Evolutionary conservation across 1,284 basidiomycete genomes (phyloP), one percentile per base, ranked within the genome.

Genomic region (Ceratobasidium sp.): DNA sequence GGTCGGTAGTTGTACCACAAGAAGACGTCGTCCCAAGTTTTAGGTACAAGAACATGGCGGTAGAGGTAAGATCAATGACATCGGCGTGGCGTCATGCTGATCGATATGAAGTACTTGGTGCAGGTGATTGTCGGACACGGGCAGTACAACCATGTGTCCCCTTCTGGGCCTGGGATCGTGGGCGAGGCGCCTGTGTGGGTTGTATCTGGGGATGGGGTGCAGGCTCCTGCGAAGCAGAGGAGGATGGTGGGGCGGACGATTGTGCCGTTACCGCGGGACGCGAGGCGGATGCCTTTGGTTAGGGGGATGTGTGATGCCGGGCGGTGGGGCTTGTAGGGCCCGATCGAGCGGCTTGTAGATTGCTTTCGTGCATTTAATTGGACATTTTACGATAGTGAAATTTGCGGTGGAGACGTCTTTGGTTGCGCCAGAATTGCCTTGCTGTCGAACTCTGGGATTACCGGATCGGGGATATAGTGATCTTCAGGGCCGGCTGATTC

Each of bases 31-130:
- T 31, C 8, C 60, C 60, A 34, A 64, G 60, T 40, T 64, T 64
- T 40, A 20, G 60, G 47, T 64, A 49, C 45, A 64, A 64, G 60
- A 64, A 64, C 40, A 64, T 64, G 60, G 60, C 60, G 29, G 60
- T 52, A 17, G 60, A 64, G 60, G 60, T 52, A 32, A 38, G 60
- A 22, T 13, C 2, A 38, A 47, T 32, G 4, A 27, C 40, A 10
- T 58, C 29, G 56, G 32, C n/a, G 43, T 49, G 43, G 15, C 34
- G 40, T 29, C 20, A n/a, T 42, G 27, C 40, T 43, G 12, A 40
- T 17, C 17, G 6, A 27, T 2, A 7, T 34, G 1, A n/a, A 64
- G 60, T 64, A 64, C 20, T 27, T 64, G 20, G 31, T 64, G 2
- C 60, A 64, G 22, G 60, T 64, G 3, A 25, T 64, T 31, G 27